A percentile compares a stretch with the other conserved stretches of the same genome.
Evolutionary conservation across 2,329 filamentous ascomycete genomes (phyloP).

Genomic region (Diaporthe ilicicola): DNA sequence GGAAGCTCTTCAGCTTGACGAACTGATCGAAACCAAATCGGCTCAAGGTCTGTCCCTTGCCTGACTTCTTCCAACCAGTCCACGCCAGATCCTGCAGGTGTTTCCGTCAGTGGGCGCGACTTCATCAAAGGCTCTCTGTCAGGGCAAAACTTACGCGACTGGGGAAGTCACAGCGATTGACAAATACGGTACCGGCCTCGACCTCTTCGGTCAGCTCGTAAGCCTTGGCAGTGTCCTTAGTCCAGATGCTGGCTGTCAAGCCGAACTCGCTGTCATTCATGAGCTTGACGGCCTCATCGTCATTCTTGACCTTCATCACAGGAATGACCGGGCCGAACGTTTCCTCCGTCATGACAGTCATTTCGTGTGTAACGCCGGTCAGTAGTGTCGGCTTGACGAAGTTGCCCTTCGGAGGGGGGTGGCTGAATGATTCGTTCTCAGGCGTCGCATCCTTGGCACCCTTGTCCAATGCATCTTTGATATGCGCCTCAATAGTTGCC

Average conservation of each 20-base stretch:
- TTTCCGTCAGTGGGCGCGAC: conserved; percentile 36
- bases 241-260: conserved; percentile 97
- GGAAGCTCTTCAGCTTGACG: conserved; percentile 94
- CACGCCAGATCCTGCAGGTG: conserved; percentile 81
- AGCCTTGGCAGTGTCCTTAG: conserved; percentile 80
- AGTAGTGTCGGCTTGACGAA: conserved; percentile 89
- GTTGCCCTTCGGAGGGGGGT: conserved; percentile 80
- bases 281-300: conserved; percentile 80
- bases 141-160: conserved; percentile 73
- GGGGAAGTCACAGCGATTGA: conserved; percentile 93
- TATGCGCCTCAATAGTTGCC: conserved; percentile 78
- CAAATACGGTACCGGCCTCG: conserved; percentile 94
- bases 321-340: conserved; percentile 95
- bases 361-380: conserved; percentile 79
- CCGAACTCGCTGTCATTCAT: conserved; percentile 98
- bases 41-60: conserved; percentile 89
- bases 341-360: conserved; percentile 92
- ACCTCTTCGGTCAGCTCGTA: conserved; percentile 81
- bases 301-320: conserved; percentile 83
- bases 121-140: conserved; percentile 26
- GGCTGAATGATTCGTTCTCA: conserved; percentile 78
- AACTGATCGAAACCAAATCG: conserved; percentile 95
- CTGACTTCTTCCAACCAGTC: conserved; percentile 98
- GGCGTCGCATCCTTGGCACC: conserved; percentile 88
- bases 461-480: conserved; percentile 83